Evolutionary conservation across 2,329 filamentous ascomycete genomes (phyloP), one percentile per base, ranked within the genome.

Genomic region (Neonectria coccinea): DNA sequence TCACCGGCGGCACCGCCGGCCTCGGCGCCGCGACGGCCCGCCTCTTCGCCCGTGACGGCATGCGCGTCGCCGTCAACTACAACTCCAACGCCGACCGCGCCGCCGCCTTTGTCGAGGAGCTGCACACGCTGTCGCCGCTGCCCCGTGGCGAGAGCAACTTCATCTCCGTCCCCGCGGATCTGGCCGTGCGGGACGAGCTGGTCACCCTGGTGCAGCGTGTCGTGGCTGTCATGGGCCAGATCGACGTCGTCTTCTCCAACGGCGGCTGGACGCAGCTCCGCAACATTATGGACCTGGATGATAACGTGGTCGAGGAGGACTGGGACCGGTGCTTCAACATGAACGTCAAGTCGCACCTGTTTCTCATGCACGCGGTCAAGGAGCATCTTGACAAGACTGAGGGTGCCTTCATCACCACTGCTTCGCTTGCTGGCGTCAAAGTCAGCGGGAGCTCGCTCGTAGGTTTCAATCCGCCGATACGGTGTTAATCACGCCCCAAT

Each of bases 181-280:
- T 92, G 48, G 88, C 86, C 16, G 80, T 82, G 6, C 84, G 86
- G 36, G 77, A 80, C 1, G 90, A 91, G 27, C 87, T 92, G 66
- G 77, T 82, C 53, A 80, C 81, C 1, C 83, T 90, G 0, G 86
- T 94, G 1, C 78, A 84, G 18, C 84, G 89, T 48, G 85, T 88
- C 1, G 82, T 89, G 52, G 79, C 84, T 27, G 78, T 78, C n/a
- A 83, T 93, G 67, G 91, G 68, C 7, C 71, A 90, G 5, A 77
- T 96, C n/a, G 92, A 96, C 78, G 84, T 93, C 44, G 82, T 96
- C 50, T 87, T 95, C 72, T 91, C 90, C 2, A 96, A 96, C 77
- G 91, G 91, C 8, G 85, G 85, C 3, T 88, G 85, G 84, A 86
- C 85, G 0, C 74, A 72, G 16, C 75, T 84, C 16, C 77, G 82